Conservation (phyloP, 202 grass and related monocot species). For the Alloteropsis angusta region DNA sequence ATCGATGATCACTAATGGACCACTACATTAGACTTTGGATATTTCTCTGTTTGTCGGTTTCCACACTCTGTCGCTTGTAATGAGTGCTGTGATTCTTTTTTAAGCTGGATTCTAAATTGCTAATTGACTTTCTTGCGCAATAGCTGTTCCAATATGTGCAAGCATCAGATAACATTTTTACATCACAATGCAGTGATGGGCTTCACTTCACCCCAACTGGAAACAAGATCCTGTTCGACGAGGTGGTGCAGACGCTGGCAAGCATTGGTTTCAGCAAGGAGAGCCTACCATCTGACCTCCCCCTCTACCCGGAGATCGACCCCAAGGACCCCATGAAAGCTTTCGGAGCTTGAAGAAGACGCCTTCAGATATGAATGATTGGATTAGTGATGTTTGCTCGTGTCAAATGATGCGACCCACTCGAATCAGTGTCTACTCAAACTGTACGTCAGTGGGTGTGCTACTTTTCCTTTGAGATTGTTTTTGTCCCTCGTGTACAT, state of each 20-base stretch:
- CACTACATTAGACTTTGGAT: not conserved
- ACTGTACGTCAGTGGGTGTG: not conserved
- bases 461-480: not conserved
- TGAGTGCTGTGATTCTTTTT: not conserved
- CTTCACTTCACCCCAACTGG: slow-evolving; percentile 60
- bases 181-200: slow-evolving; percentile 40
- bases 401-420: not conserved
- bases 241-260: slow-evolving; percentile 45
- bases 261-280: slow-evolving; percentile 40
- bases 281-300: slow-evolving; percentile 39
- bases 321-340: slow-evolving; percentile 53
- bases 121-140: not conserved
- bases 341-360: slow-evolving; percentile 33
- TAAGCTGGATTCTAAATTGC: not conserved
- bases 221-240: slow-evolving; percentile 61
- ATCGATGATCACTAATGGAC: not conserved
- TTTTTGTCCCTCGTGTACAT: not conserved
- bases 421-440: not conserved
- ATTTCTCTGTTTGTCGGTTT: not conserved
- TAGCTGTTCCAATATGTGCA: not conserved
- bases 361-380: not conserved
- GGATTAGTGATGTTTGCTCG: not conserved
- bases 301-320: slow-evolving; percentile 52
- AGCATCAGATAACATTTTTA: not conserved
- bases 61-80: not conserved